A percentile compares a stretch with the other conserved stretches of the same genome.
phyloP scores from a whole-genome alignment of 257 asterid genomes.

The Fraxinus cuspidata region DNA sequence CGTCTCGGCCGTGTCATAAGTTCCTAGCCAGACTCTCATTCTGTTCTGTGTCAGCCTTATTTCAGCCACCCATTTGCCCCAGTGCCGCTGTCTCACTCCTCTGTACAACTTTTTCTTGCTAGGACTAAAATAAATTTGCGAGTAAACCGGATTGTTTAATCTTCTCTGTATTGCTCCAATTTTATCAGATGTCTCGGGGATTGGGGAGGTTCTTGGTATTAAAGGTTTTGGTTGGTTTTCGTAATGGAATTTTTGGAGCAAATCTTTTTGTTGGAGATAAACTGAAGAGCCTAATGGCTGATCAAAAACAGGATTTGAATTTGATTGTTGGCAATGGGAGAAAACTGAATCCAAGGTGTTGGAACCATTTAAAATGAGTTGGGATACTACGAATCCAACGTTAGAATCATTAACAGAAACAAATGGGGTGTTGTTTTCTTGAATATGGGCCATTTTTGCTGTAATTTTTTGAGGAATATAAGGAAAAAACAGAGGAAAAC shows the following conservation, averaged over 20 bases:
- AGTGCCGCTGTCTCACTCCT: conserved; percentile 58
- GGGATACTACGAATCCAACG: conserved; percentile 51
- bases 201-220: neutral
- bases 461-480: neutral
- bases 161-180: neutral
- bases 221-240: conserved; percentile 12
- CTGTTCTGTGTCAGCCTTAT: conserved; percentile 51
- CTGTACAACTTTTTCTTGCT: conserved; percentile 49
- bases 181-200: neutral
- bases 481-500: conserved; percentile 20
- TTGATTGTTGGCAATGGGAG: conserved; percentile 39
- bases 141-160: conserved; percentile 10
- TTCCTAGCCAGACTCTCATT: conserved; percentile 57
- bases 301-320: conserved; percentile 31
- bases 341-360: conserved; percentile 68
- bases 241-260: conserved; percentile 42
- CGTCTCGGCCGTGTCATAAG: conserved; percentile 72
- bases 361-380: conserved; percentile 49
- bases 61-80: conserved; percentile 63
- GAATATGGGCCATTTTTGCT: conserved; percentile 34
- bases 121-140: conserved; percentile 26
- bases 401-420: conserved; percentile 29
- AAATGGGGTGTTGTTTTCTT: conserved; percentile 28
- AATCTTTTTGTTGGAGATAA: conserved; percentile 56
- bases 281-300: conserved; percentile 63